Base-by-base conservation (phyloP, 192 early-diverging fungal genomes). In the Polychytrium aggregatum region DNA sequence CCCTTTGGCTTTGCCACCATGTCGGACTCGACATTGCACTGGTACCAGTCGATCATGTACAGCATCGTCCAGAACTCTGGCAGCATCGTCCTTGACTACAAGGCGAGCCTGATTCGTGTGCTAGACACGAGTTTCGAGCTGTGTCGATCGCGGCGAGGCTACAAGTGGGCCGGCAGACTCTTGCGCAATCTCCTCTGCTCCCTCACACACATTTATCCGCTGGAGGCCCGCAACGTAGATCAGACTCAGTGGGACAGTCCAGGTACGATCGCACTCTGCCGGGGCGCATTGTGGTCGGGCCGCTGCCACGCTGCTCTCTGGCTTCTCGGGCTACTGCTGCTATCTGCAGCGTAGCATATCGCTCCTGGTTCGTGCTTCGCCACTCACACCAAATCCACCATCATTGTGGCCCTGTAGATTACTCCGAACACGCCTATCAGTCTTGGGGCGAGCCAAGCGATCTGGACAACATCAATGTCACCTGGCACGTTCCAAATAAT, bases 401-500 rank as follows among this genome's bases (percentile, higher is more conserved):
- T n/a, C n/a, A n/a, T n/a, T n/a, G n/a, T n/a, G n/a, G n/a, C n/a
- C n/a, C n/a, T n/a, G n/a, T n/a, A n/a, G n/a, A n/a, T n/a, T n/a
- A n/a, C n/a, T n/a, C n/a, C n/a, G n/a, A n/a, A n/a, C n/a, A n/a
- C n/a, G n/a, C 81, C 27, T 83, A 89, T 51, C 52, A 72, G 51
- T 62, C 80, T 20, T 97, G 92, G 92, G 88, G 89, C 3, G 52
- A 78, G 26, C 62, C 75, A 1, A 53, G 61, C 0, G 59, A 81
- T 36, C 57, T 74, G 0, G 57, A 71, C 0, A 57, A 75, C 37
- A 66, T 86, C 20, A 46, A 63, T 17, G 44, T 90, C 8, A 40
- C 76, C 41, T 97, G 92, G 92, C 88, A 92, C 55, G 52, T 69
- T 9, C 87, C 90, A 8, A 73, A 57, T 20, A 53, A 72, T 18